phyloP scores from a whole-genome alignment of 805 yeast genomes.

The Yarrowia keelungensis region DNA sequence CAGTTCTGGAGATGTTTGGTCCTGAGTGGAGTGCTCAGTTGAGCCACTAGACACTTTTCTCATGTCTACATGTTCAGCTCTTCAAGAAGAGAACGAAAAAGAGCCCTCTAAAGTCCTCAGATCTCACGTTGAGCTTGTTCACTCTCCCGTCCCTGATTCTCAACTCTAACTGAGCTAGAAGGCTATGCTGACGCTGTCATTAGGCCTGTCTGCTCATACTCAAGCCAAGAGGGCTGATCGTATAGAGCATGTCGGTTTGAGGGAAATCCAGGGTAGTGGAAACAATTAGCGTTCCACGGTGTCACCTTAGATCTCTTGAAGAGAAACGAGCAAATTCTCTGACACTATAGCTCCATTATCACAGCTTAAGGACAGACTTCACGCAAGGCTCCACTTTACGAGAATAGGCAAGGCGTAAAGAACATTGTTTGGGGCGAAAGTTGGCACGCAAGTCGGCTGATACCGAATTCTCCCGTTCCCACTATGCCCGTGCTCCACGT shows the following conservation, averaged over 20 bases:
- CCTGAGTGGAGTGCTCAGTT: no score
- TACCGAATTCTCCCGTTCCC: neutral
- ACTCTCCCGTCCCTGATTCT: neutral
- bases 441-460: no score
- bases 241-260: neutral
- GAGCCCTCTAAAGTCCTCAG: no score
- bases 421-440: no score
- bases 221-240: slow-evolving; percentile 8
- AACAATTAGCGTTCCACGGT: neutral
- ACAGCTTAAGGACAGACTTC: neutral
- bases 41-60: no score
- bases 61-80: neutral
- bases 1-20: neutral
- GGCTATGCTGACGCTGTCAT: neutral
- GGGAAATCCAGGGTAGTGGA: no score
- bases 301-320: neutral
- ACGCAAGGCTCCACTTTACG: neutral
- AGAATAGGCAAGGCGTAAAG: neutral
- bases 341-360: no score
- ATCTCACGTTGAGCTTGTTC: neutral
- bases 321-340: no score
- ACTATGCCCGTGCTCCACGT: neutral
- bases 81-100: neutral
- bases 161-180: slow-evolving; percentile 4
- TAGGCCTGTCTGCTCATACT: neutral